A percentile compares a stretch with the other conserved stretches of the same genome.
Evolutionary conservation across 495 filamentous ascomycete species (phyloP).

Genomic region (Durotheca rogersii): DNA sequence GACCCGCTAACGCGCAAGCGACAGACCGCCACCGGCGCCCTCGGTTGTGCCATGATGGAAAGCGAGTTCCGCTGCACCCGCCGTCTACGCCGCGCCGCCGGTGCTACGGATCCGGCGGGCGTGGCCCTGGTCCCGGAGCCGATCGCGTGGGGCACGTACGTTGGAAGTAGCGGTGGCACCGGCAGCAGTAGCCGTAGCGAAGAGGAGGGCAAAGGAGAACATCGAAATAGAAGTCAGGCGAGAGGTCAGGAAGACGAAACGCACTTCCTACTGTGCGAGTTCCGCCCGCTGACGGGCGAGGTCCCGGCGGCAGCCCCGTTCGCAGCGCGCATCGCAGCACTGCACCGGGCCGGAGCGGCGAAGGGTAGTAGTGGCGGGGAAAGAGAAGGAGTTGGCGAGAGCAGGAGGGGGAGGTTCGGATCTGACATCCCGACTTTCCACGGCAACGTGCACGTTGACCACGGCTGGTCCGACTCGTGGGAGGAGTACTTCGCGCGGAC

Average conservation of each 20-base stretch:
- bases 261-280: constrained; percentile 26
- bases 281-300: constrained; percentile 15
- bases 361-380: neutral
- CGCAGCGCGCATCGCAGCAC: constrained; percentile 5
- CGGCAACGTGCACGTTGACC: constrained; percentile 20
- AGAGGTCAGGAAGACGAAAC: too few species aligned
- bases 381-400: neutral
- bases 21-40: constrained; percentile 8
- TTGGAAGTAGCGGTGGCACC: neutral
- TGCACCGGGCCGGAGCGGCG: constrained; percentile 2
- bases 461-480: constrained; percentile 18
- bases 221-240: too few species aligned
- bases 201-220: too few species aligned
- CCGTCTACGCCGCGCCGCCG: neutral
- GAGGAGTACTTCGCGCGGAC: constrained; percentile 22
- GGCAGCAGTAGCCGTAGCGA: too few species aligned
- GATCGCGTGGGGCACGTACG: constrained; percentile 12
- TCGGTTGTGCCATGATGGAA: constrained; percentile 14
- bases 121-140: constrained; percentile 11
- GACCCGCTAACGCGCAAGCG: too few species aligned
- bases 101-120: too few species aligned
- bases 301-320: constrained; percentile 1
- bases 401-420: constrained; percentile 3
- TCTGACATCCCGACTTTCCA: constrained; percentile 19
- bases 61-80: constrained; percentile 16